A percentile compares a stretch with the other conserved stretches of the same genome.
phyloP scores from a whole-genome alignment of 768 basidiomycete species.

The Fomitopsis serialis region DNA sequence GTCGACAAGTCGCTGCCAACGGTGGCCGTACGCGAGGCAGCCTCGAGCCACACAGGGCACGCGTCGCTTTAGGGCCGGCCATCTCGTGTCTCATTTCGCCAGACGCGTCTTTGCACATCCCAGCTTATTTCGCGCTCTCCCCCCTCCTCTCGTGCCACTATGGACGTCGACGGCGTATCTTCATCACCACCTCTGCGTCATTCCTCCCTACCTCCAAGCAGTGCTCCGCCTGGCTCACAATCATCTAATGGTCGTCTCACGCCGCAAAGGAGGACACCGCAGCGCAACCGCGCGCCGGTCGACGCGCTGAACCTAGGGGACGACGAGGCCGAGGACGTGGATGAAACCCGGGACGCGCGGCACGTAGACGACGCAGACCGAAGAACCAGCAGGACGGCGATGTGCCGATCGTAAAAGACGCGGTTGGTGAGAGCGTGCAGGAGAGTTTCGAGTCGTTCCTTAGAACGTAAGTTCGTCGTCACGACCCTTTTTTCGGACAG shows the following conservation, averaged over 20 bases:
- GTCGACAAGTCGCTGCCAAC: no score
- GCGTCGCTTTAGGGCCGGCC: conserved; percentile 36
- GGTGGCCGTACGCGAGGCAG: no score
- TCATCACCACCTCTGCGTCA: conserved; percentile 52
- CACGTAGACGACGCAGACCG: conserved; percentile 33
- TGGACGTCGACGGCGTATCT: conserved; percentile 49
- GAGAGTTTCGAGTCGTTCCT: conserved; percentile 91
- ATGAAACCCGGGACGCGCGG: conserved; percentile 27
- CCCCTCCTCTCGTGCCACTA: conserved; percentile 26
- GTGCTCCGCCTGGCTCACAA: conserved; percentile 34
- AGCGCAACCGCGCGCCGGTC: conserved; percentile 21
- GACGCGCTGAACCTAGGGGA: conserved; percentile 29
- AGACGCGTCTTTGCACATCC: conserved; percentile 12
- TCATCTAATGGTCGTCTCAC: conserved; percentile 29
- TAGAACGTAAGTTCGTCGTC: conserved; percentile 68
- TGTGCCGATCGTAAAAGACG: conserved; percentile 85
- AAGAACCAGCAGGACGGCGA: conserved; percentile 52
- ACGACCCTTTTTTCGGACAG: background rate
- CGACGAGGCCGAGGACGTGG: conserved; percentile 41
- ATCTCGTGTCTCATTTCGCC: conserved; percentile 35
- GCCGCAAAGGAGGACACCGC: conserved; percentile 21
- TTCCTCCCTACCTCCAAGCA: conserved; percentile 50
- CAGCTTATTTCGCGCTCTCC: conserved; percentile 13
- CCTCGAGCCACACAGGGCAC: conserved; percentile 4
- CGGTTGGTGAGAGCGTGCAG: conserved; percentile 92